phyloP scores from a whole-genome alignment of 441 rosid genomes.

The Corymbia citriodora region DNA sequence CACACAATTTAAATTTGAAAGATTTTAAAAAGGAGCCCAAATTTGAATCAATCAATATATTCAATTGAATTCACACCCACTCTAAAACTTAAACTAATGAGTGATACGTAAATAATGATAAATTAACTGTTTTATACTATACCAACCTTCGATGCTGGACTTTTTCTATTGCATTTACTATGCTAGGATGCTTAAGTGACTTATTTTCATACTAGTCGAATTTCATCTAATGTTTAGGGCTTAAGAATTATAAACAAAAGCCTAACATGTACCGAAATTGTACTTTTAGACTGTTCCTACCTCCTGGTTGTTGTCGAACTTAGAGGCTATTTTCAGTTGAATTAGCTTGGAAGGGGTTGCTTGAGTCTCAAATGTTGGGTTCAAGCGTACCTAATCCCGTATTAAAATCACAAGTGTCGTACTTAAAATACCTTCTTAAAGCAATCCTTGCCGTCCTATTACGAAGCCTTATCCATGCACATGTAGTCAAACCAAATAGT shows the following conservation, averaged over 20 bases:
- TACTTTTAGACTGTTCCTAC: not conserved
- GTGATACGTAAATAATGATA: not conserved
- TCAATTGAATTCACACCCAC: not conserved
- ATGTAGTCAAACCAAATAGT: not conserved
- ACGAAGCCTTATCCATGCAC: not conserved
- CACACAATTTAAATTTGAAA: not conserved
- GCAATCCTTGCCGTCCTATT: not conserved
- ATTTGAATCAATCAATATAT: accelerated
- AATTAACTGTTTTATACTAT: not conserved
- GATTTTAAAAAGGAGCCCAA: accelerated
- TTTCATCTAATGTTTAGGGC: not conserved
- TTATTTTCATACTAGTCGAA: not conserved
- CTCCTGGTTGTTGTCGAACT: not conserved
- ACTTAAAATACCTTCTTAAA: not conserved
- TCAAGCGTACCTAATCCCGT: not conserved
- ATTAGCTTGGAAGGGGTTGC: not conserved
- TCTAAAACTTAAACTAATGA: not conserved
- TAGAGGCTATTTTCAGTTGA: not conserved
- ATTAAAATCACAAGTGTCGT: not conserved
- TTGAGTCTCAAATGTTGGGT: not conserved
- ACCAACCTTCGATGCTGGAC: not conserved
- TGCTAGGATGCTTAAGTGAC: not conserved
- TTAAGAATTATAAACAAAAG: not conserved
- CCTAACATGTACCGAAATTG: not conserved
- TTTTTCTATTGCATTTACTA: not conserved